A percentile compares a stretch with the other conserved stretches of the same genome.
Evolutionary conservation across 2,329 filamentous ascomycete genomes (phyloP).

Genomic region (Hansfordia pulvinata): DNA sequence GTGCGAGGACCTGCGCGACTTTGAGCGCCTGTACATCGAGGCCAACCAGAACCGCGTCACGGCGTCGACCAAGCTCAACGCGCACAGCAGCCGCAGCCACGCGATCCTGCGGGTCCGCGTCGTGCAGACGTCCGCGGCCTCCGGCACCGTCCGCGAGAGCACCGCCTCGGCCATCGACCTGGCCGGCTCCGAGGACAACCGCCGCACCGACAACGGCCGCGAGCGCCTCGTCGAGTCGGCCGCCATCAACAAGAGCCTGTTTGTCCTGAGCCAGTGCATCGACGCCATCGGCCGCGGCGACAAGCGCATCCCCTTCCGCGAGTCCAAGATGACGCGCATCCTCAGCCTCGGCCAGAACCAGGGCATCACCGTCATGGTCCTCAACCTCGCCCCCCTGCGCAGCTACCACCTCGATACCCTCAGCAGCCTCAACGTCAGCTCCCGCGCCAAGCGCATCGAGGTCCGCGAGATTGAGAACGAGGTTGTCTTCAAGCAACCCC

Average conservation of each 20-base stretch:
- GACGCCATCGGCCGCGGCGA: slow-evolving; percentile 74
- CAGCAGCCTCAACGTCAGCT: slow-evolving; percentile 89
- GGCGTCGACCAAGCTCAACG: slow-evolving; percentile 82
- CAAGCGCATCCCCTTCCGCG: slow-evolving; percentile 77
- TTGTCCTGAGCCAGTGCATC: slow-evolving; percentile 88
- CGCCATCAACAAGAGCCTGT: slow-evolving; percentile 94
- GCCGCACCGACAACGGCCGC: slow-evolving; percentile 84
- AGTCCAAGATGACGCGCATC: slow-evolving; percentile 96
- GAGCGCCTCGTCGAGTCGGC: slow-evolving; percentile 89
- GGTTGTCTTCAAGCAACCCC: slow-evolving; percentile 68
- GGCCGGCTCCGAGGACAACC: slow-evolving; percentile 90
- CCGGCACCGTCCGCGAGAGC: slow-evolving; percentile 56
- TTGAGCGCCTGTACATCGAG: slow-evolving; percentile 80
- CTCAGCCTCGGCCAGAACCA: slow-evolving; percentile 88
- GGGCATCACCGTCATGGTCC: slow-evolving; percentile 89
- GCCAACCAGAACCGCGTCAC: slow-evolving; percentile 85
- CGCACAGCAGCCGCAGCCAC: slow-evolving; percentile 79
- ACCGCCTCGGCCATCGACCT: slow-evolving; percentile 89
- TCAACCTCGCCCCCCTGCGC: slow-evolving; percentile 83
- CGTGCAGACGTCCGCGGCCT: slow-evolving; percentile 60
- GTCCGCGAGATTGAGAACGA: slow-evolving; percentile 93
- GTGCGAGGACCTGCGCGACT: slow-evolving; percentile 78
- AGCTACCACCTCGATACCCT: slow-evolving; percentile 90
- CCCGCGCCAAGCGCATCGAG: slow-evolving; percentile 90
- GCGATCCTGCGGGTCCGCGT: slow-evolving; percentile 86